Percentiles rank a stretch among this genome's conserved stretches.
phyloP scores from a whole-genome alignment of 345 rosid species.

The Cardiospermum halicacabum region DNA sequence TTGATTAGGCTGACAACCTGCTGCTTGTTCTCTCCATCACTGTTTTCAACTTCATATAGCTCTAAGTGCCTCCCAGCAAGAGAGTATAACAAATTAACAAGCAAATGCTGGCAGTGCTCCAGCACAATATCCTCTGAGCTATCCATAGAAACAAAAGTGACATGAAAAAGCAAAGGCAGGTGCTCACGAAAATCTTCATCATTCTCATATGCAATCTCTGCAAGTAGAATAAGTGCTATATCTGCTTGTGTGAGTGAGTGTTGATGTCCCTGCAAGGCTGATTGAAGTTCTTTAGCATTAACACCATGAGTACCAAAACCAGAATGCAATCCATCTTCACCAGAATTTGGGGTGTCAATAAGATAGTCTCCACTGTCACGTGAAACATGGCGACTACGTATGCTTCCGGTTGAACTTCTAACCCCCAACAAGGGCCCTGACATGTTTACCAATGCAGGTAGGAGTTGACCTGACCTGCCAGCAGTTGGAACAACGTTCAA shows the following conservation, averaged over 20 bases:
- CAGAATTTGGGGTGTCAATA: slow-evolving; percentile 92
- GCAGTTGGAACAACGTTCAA: slow-evolving; percentile 69
- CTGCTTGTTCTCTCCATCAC: slow-evolving; percentile 95
- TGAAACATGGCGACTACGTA: slow-evolving; percentile 91
- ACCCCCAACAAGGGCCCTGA: slow-evolving; percentile 96
- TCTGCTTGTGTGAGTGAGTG: slow-evolving; percentile 98
- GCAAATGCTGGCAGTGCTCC: slow-evolving; percentile 98
- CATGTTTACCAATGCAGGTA: slow-evolving; percentile 86
- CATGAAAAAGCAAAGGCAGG: slow-evolving; percentile 93
- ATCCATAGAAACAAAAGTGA: slow-evolving; percentile 99
- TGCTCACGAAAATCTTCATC: slow-evolving; percentile 99
- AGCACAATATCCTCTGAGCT: slow-evolving; percentile 98
- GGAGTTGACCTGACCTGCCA: slow-evolving; percentile 92
- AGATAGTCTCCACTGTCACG: slow-evolving; percentile 96
- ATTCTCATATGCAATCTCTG: slow-evolving; percentile 97
- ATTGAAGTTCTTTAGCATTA: slow-evolving; percentile 92
- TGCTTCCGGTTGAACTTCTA: slow-evolving; percentile 91
- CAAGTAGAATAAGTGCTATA: slow-evolving; percentile 91
- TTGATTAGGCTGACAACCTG: slow-evolving; percentile 94
- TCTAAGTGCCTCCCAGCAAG: slow-evolving; percentile 99
- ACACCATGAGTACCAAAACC: slow-evolving; percentile 70
- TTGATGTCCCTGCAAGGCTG: slow-evolving; percentile 98
- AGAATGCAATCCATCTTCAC: slow-evolving; percentile 81
- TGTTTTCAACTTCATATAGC: slow-evolving; percentile 91
- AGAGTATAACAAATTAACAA: slow-evolving; percentile 90